These are phyloP conservation scores for Lichtheimia hyalospora DNA, from an alignment of 371 early-diverging fungal genomes.

Conservation along the genomic window DNA sequence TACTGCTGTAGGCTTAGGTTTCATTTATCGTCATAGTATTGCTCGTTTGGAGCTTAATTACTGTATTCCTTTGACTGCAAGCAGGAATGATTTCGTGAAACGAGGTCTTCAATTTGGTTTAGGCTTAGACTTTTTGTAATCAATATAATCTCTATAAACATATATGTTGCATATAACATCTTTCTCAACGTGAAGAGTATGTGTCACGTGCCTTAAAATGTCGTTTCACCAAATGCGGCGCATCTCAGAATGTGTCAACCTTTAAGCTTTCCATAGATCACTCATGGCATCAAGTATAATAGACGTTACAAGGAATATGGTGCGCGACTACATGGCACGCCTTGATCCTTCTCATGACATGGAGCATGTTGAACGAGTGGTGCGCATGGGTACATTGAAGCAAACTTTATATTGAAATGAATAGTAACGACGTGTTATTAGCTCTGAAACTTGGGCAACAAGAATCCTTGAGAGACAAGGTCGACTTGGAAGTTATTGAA, in stretches of 20 bases:
- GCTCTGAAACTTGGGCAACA: conserved; percentile 46
- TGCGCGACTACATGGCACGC: conserved; percentile 62
- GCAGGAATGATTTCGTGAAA: conserved; percentile 71
- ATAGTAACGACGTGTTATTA: conserved; percentile 1
- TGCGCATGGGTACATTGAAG: conserved; percentile 48
- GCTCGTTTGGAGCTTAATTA: conserved; percentile 90
- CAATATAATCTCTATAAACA: no score
- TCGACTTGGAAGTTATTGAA: conserved; percentile 65
- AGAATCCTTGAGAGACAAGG: conserved; percentile 16
- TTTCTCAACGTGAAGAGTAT: no score
- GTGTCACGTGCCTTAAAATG: no score
- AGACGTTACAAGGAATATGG: conserved; percentile 49
- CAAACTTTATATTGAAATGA: no score
- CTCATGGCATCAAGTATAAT: conserved; percentile 16
- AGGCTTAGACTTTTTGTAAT: conserved; percentile 82
- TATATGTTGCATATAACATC: no score
- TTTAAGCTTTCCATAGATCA: no score
- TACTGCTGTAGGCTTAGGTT: conserved; percentile 72
- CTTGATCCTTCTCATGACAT: conserved; percentile 82
- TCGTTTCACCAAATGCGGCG: no score
- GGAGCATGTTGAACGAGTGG: conserved; percentile 75
- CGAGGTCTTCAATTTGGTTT: conserved; percentile 86
- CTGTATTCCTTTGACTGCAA: conserved; percentile 79
- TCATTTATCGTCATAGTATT: conserved; percentile 85
- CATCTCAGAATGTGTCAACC: no score